Conservation (phyloP, 2,329 filamentous ascomycete genomes). For the Chaetomiaceae sp. region DNA sequence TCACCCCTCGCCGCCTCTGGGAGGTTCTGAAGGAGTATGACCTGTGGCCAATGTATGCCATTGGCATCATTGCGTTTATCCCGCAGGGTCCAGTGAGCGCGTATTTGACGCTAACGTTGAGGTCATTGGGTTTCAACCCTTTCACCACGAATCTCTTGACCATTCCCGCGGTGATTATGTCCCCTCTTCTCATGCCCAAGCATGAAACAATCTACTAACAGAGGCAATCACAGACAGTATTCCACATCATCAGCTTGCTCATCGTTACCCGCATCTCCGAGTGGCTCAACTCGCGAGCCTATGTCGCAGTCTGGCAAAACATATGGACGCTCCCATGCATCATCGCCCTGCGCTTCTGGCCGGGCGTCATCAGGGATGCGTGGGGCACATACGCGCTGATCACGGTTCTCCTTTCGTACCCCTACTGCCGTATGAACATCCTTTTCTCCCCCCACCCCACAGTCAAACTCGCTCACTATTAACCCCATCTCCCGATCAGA, state of each 20-base stretch:
- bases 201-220: neutral
- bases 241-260: slow-evolving; percentile 50
- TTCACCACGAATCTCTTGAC: slow-evolving; percentile 55
- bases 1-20: slow-evolving; percentile 46
- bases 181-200: neutral
- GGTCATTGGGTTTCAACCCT: slow-evolving; percentile 46
- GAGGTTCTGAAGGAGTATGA: slow-evolving; percentile 51
- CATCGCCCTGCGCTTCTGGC: slow-evolving; percentile 45
- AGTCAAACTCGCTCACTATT: neutral
- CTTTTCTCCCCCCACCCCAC: neutral
- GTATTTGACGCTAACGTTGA: slow-evolving; percentile 52
- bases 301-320: slow-evolving; percentile 43
- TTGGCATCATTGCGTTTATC: slow-evolving; percentile 47
- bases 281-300: slow-evolving; percentile 43
- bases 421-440: slow-evolving; percentile 47
- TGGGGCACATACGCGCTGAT: slow-evolving; percentile 51
- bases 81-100: slow-evolving; percentile 42
- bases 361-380: slow-evolving; percentile 36
- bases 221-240: slow-evolving; percentile 34
- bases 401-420: slow-evolving; percentile 48
- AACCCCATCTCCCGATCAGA: slow-evolving; percentile 31
- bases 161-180: slow-evolving; percentile 42
- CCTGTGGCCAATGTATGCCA: slow-evolving; percentile 51
- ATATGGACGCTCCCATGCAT: slow-evolving; percentile 55
- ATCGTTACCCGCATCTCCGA: slow-evolving; percentile 49